Conservation (phyloP, 2,329 filamentous ascomycete species). For the Hypocrella siamensis region DNA sequence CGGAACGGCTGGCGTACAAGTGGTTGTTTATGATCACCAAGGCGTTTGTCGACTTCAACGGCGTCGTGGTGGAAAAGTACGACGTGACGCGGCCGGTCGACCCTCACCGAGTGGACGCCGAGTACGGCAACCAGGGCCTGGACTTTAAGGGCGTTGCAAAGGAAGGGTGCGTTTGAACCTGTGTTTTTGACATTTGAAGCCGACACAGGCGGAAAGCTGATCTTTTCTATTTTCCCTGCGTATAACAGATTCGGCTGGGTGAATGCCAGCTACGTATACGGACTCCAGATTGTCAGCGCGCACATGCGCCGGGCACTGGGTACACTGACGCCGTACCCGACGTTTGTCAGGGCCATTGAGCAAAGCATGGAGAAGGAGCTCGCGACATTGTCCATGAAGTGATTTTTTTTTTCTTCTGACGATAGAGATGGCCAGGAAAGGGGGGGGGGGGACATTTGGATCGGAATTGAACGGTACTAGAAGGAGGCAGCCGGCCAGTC, state of each 20-base stretch:
- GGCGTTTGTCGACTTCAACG: constrained; percentile 96
- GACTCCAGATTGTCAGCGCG: constrained; percentile 72
- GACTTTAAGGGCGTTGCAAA: constrained; percentile 93
- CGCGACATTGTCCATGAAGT: constrained; percentile 19
- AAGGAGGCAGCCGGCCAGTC: no score
- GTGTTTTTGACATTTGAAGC: no score
- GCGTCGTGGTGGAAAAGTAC: constrained; percentile 97
- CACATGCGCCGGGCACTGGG: constrained; percentile 83
- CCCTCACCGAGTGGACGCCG: constrained; percentile 85
- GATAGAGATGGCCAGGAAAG: no score
- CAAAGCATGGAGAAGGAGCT: constrained; percentile 37
- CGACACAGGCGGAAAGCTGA: no score
- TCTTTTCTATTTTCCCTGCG: no score
- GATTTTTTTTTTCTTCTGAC: no score
- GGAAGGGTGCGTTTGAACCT: constrained; percentile 59
- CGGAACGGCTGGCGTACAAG: constrained; percentile 79
- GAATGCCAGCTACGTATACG: constrained; percentile 94
- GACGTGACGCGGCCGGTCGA: constrained; percentile 83
- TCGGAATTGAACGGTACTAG: no score
- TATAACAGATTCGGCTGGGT: constrained; percentile 89
- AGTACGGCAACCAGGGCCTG: constrained; percentile 92
- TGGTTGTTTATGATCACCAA: constrained; percentile 99
- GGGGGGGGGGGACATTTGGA: no score
- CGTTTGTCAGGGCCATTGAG: constrained; percentile 55
- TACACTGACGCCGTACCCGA: constrained; percentile 73